Evolutionary conservation across 108 stramenopile species (phyloP).

Genomic region (Pseudonitzschia delicatissima): DNA sequence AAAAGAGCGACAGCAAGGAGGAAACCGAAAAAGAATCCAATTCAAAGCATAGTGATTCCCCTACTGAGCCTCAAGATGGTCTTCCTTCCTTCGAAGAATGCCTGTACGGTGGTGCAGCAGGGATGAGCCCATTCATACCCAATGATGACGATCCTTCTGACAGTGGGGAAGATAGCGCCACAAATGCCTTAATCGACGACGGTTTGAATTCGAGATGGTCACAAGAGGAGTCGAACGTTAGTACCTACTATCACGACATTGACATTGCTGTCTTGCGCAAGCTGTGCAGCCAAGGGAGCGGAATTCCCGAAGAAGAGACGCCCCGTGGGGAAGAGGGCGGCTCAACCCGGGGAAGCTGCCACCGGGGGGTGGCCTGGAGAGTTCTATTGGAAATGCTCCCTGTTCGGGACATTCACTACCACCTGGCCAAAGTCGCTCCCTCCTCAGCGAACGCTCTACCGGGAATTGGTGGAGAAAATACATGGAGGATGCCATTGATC

Average conservation of each 20-base stretch:
- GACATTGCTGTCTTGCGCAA: slow-evolving; percentile 56
- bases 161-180: neutral
- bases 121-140: neutral
- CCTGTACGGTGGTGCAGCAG: neutral
- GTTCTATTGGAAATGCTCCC: slow-evolving; percentile 72
- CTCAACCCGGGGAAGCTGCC: neutral
- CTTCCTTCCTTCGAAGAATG: neutral
- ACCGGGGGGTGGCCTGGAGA: slow-evolving; percentile 73
- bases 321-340: neutral
- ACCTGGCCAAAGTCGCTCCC: slow-evolving; percentile 51
- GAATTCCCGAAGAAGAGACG: slow-evolving; percentile 45
- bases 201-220: neutral
- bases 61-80: neutral
- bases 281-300: slow-evolving; percentile 14
- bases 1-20: neutral
- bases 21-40: neutral
- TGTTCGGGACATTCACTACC: slow-evolving; percentile 23
- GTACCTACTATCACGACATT: slow-evolving; percentile 36
- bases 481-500: slow-evolving; percentile 35
- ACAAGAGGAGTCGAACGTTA: neutral
- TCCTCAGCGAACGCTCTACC: slow-evolving; percentile 55
- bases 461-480: slow-evolving; percentile 48
- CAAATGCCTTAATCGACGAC: neutral
- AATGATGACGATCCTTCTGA: neutral
- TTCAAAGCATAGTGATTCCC: neutral